These are phyloP conservation scores for Golubevia sp. DNA, from an alignment of 1,284 basidiomycete species.

Conservation along the genomic window DNA sequence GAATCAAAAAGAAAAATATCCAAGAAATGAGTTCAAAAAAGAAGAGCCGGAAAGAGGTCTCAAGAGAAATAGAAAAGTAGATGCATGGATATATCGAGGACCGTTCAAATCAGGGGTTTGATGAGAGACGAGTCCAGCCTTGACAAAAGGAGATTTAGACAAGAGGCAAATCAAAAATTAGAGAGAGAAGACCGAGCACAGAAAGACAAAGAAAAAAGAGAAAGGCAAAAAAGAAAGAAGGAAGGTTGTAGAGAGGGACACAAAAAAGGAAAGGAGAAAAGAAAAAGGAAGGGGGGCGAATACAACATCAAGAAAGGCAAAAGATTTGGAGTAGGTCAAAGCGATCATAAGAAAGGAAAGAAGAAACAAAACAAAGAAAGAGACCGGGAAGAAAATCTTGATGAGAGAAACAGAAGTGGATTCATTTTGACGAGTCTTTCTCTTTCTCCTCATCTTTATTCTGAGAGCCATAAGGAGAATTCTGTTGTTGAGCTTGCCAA, in stretches of 20 bases:
- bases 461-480: not conserved
- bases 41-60: too few species aligned
- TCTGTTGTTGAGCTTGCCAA: constrained; percentile 13
- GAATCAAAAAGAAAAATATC: too few species aligned
- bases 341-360: not conserved
- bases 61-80: too few species aligned
- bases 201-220: too few species aligned
- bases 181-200: too few species aligned
- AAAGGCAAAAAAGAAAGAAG: not conserved
- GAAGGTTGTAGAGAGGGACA: not conserved
- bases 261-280: not conserved
- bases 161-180: too few species aligned
- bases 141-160: too few species aligned
- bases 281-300: not conserved
- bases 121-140: too few species aligned
- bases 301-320: not conserved
- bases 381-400: not conserved
- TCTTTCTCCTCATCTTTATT: not conserved
- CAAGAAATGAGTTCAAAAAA: too few species aligned
- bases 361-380: not conserved
- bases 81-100: too few species aligned
- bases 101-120: too few species aligned
- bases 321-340: not conserved
- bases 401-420: not conserved
- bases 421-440: not conserved